Base-by-base conservation (phyloP, 2,329 filamentous ascomycete genomes). In the Talaromyces sp. region DNA sequence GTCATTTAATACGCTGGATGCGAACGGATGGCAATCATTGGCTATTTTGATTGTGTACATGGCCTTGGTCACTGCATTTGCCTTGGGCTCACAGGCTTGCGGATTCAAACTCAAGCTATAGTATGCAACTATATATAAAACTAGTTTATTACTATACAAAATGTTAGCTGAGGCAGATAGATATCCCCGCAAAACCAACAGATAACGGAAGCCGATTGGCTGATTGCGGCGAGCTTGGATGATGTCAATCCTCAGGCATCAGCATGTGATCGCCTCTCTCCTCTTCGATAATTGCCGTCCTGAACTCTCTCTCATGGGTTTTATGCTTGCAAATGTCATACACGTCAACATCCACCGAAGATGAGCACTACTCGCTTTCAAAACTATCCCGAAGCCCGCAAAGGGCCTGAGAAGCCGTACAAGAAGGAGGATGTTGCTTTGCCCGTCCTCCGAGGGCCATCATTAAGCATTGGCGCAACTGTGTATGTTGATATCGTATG, bases 1-100 rank as follows among this genome's bases (percentile, higher is more conserved):
- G 80, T 89, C 86, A 3, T 73, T 97, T 56, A 86, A 87, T 39
- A 99, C 94, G 2, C 75, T 97, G 63, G 82, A 93, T 69, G 84
- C 88, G 62, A 80, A 79, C 4, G 82, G 84, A 8, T 66, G 81
- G 2, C 72, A 77, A 57, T 84, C 91, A 0, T 89, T 96, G 84
- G 85, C 73, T 0, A 84, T 97, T 35, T 72, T 99, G 62, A 73
- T 90, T 21, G 83, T 72, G 5, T 97, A 97, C 73, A 86, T 87
- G 53, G 81, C 77, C 2, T 75, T 80, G 0, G 61, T 97, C 45
- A 88, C 89, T 0, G 82, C 73, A 0, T 70, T 89, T 51, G 93
- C 91, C 1, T 55, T 77, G 60, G 70, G 61, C 2, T 65, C 78
- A 66, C 71, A 77, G 61, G 62, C 63, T 33, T 68, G 65, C 37